Percentiles rank a stretch among this genome's conserved stretches.
Evolutionary conservation across 192 early-diverging fungal genomes (phyloP).

Genomic region (Ramicandelaber brevisporus): DNA sequence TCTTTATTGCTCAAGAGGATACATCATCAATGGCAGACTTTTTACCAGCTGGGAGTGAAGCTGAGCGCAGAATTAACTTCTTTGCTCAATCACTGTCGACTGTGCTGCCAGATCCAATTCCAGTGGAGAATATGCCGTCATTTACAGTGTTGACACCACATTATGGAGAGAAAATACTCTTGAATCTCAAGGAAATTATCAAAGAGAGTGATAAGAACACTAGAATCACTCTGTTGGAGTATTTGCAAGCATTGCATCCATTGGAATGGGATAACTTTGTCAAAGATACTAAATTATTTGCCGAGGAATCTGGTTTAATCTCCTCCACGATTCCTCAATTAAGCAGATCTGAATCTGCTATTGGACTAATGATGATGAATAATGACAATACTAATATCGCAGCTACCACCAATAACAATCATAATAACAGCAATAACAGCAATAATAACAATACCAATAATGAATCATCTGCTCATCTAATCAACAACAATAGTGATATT

Average conservation of each 20-base stretch:
- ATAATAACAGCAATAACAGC: too few relatives aligned
- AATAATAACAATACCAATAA: too few relatives aligned
- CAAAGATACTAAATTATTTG: conserved; percentile 56
- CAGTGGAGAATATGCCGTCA: conserved; percentile 61
- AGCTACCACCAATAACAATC: too few relatives aligned
- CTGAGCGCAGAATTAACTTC: conserved; percentile 59
- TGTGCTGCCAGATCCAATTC: conserved; percentile 46
- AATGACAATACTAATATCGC: too few relatives aligned
- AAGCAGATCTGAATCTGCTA: too few relatives aligned
- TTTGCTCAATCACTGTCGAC: conserved; percentile 69
- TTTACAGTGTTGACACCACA: conserved; percentile 68
- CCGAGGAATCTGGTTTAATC: too few relatives aligned
- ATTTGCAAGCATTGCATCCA: conserved; percentile 47
- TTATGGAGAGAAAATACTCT: conserved; percentile 62
- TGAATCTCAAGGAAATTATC: conserved; percentile 62
- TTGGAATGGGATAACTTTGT: conserved; percentile 83
- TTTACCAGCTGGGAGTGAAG: conserved; percentile 47
- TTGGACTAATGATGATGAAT: too few relatives aligned
- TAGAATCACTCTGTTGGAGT: conserved; percentile 56
- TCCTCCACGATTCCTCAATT: too few relatives aligned
- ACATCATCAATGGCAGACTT: conserved; percentile 42
- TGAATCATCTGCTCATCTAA: too few relatives aligned
- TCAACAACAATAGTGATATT: too few relatives aligned
- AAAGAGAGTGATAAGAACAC: conserved; percentile 57
- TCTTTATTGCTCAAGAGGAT: conserved; percentile 56